These are phyloP conservation scores for Quercus tomentella DNA, from an alignment of 331 rosid species.

Conservation along the genomic window DNA sequence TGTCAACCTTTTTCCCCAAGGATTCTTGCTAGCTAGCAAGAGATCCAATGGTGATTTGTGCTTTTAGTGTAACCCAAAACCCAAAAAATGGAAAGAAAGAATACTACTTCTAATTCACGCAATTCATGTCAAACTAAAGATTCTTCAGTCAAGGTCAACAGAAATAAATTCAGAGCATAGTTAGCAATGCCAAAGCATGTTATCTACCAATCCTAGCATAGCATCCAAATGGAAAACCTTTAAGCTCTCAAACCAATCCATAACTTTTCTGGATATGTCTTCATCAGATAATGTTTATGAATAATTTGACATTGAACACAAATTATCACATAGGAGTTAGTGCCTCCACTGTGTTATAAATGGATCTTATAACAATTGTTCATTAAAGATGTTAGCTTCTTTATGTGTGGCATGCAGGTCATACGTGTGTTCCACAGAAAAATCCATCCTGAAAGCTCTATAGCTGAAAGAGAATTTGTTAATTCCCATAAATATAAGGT, in stretches of 20 bases:
- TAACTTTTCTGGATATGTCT: constrained; percentile 4
- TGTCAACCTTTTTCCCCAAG: background rate
- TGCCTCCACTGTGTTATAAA: constrained; percentile 1
- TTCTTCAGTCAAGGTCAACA: background rate
- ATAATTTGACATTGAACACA: background rate
- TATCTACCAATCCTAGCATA: constrained; percentile 6
- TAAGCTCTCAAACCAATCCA: background rate
- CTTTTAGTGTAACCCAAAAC: constrained; percentile 1
- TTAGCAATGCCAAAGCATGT: background rate
- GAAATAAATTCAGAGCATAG: background rate
- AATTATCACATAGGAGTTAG: background rate
- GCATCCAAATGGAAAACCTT: constrained; percentile 4
- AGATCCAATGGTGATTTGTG: constrained; percentile 8
- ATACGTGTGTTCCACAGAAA: constrained; percentile 60
- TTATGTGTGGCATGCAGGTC: constrained; percentile 50
- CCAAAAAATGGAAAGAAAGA: background rate
- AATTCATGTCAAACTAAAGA: background rate
- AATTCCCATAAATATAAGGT: constrained; percentile 32
- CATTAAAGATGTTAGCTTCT: constrained; percentile 12
- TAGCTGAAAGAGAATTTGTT: constrained; percentile 24
- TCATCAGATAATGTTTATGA: background rate
- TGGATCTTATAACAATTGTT: background rate
- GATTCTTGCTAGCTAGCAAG: background rate
- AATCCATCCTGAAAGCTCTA: constrained; percentile 63
- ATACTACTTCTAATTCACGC: background rate